Evolutionary conservation across 306 rosid genomes (phyloP), one percentile per base, ranked within the genome.

Genomic region (Begonia fuchsioides): DNA sequence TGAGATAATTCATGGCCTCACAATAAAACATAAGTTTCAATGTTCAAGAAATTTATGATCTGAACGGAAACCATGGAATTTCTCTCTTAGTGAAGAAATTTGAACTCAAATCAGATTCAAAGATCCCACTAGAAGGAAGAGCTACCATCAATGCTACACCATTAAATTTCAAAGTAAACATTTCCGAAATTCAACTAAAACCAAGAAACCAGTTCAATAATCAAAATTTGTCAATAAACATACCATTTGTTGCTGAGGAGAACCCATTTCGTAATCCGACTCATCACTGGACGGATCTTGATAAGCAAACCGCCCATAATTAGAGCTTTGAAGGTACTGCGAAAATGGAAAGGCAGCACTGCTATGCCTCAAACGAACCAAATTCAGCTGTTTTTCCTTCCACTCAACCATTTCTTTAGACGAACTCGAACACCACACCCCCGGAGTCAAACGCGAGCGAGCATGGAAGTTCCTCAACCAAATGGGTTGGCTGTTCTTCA

Each of bases 281-380:
- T 88, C 97, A 10, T 84, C 95, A 54, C 82, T 59, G 35, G 86
- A 62, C 5, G 13, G 57, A 19, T 80, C 88, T 17, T 68, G 70
- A 44, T 68, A 88, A 11, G 97, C 90, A 47, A 69, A 76, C 55
- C 82, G 81, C 6, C 95, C 93, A 16, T 78, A 88, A 47, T 49
- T 53, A 38, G 76, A 76, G 53, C 17, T 63, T 35, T 67, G 78
- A 55, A 72, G 78, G 53, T 62, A 60, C 76, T 63, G 68, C 75
- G 70, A 76, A 39, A 51, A 47, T 10, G 87, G 84, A 54, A 57
- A 51, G 3, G 74, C 66, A 11, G 61, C 10, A 45, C 55, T 50
- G 14, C 64, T 64, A 32, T 63, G 67, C 56, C 58, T 56, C 14
- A 44, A 66, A 5, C 63, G 47, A 12, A 60, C 57, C 32, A 10